These are phyloP conservation scores for Starmera dryadoides DNA, from an alignment of 805 yeast species.

Conservation along the genomic window DNA sequence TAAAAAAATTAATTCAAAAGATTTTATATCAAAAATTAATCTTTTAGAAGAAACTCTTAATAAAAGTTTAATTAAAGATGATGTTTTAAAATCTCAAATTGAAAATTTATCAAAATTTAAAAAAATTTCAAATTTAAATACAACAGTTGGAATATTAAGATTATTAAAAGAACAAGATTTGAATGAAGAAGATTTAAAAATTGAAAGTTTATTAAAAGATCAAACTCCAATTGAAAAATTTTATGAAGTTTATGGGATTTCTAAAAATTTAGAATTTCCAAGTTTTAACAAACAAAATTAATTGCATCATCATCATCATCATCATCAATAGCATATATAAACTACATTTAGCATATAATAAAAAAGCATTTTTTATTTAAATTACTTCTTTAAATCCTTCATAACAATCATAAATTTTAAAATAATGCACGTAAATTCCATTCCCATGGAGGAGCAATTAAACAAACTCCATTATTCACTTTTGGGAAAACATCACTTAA, in stretches of 20 bases:
- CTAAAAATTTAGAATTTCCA: background rate
- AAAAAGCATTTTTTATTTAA: too few species aligned
- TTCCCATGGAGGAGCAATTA: slow-evolving; percentile 1
- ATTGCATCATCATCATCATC: background rate
- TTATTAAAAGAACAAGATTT: background rate
- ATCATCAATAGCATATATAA: background rate
- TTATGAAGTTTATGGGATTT: background rate
- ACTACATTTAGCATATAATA: too few species aligned
- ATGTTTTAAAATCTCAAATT: background rate
- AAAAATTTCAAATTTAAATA: background rate
- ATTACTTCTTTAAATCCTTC: too few species aligned
- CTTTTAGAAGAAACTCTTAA: background rate
- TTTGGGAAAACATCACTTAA: background rate
- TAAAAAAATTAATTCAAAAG: background rate
- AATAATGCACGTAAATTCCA: background rate
- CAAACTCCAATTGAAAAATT: too few species aligned
- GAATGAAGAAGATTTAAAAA: background rate
- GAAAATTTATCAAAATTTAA: background rate
- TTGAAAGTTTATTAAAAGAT: background rate
- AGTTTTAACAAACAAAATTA: too few species aligned
- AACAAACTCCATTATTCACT: background rate
- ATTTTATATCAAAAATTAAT: too few species aligned
- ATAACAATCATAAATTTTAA: background rate
- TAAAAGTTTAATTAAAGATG: background rate
- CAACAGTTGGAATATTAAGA: background rate